Base-by-base conservation (phyloP, 2,329 filamentous ascomycete species). In the Calonectria pseudoreteaudii region DNA sequence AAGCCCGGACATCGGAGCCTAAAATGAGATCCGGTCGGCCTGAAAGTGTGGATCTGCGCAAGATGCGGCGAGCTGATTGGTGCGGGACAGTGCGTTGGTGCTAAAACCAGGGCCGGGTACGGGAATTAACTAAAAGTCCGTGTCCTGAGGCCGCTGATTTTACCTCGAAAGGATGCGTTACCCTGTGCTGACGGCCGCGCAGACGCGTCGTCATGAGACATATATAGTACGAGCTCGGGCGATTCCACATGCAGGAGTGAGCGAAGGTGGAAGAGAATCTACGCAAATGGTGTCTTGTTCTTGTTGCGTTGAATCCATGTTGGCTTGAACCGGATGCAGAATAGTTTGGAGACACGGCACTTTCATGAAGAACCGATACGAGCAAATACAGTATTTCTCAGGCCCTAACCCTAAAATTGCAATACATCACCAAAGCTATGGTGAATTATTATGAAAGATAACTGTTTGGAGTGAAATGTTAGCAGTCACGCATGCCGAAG, bases 1-100 rank as follows among this genome's bases (percentile, higher is more conserved):
- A 74, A 79, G 47, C 23, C 66, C 78, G 78, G 78, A 58, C 3
- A 9, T 26, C 76, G 78, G 78, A 72, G 31, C 9, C 38, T 30
- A 76, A 67, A 52, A 58, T 78, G 64, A 6, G 0, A 0, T 1
- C 78, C 78, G 78, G 28, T n/a, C 23, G 13, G 30, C n/a, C 8
- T 31, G 47, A 53, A 38, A 11, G n/a, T 23, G 66, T 31, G 44
- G 64, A n/a, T 38, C 65, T 10, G 31, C 13, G 23, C 6, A 8
- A n/a, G 8, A 28, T 41, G 16, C 18, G 20, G 52, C 18, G 3
- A 10, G 28, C 20, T 56, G 28, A 56, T 2, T 56, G 28, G 52
- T 56, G 18, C 9, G 9, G 0, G 2, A 34, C 8, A 62, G 34
- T 34, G n/a, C 3, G 8, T 18, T 13, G 14, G 23, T 14, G 23